Base-by-base conservation (phyloP, 805 yeast species). In the Barnettozyma populi region DNA sequence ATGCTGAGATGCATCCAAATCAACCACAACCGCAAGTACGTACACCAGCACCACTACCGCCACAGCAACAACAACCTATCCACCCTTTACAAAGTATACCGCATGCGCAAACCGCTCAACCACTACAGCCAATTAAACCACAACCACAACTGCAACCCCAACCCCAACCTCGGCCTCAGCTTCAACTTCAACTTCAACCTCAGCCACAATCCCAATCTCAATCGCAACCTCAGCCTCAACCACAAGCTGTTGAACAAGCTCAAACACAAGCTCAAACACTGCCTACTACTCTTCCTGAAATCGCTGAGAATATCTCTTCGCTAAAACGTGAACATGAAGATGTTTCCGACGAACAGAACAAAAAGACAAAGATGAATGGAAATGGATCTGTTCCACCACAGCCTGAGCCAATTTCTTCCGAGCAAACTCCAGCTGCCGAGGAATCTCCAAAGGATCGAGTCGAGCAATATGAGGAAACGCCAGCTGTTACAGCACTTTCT, bases 21-120 rank as follows among this genome's bases (percentile, higher is more conserved):
- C 65, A 59, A 43, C 67, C 54, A 38, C 60, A 49, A 39, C 58
- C 24, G 31, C 39, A 43, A 19, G 34, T 23, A 35, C 40, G 36
- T n/a, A 19, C 45, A 43, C 7, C 25, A 23, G 8, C 25, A 23
- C 7, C 25, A 25, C 36, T n/a, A 23, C 25, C 10, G 23, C 44
- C 14, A 7, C 44, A 41, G 8, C 37, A 41, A 18, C 32, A 41
- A 9, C 37, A 41, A 18, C 32, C 14, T 7, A 24, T n/a, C 10
- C 44, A 31, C 23, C 38, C 19, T 7, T 19, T 32, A 11, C 41
- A 23, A 24, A 32, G 20, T 24, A 42, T 14, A 13, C 39, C 29
- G n/a, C 38, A 54, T 23, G 56, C 53, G 20, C 61, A 47, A 21
- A 49, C 36, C 27, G 36, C 46, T 8, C 45, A 29, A 7, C 21